Evolutionary conservation across 257 asterid genomes (phyloP).

Genomic region (Fraxinus anomala): DNA sequence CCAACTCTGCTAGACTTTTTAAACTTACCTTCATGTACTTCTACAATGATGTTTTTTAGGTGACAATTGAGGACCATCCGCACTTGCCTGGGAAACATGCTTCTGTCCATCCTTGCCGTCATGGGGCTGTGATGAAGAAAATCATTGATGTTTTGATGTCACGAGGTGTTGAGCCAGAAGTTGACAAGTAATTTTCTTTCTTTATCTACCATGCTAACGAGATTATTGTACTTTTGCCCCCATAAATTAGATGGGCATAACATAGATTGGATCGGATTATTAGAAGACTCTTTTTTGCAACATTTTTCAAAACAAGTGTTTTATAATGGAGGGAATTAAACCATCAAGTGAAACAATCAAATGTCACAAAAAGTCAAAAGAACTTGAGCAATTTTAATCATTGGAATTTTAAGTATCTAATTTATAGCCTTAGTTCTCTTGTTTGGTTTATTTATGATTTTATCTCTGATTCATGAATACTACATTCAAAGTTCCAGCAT

Average conservation of each 20-base stretch:
- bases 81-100: slow-evolving; percentile 98
- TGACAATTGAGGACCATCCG: slow-evolving; percentile 97
- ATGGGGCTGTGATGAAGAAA: slow-evolving; percentile 99
- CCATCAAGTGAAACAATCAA: neutral
- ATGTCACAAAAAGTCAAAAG: neutral
- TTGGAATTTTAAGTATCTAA: too few species aligned
- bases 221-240: neutral
- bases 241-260: neutral
- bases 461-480: too few species aligned
- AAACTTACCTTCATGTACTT: neutral
- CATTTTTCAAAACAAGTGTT: neutral
- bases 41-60: slow-evolving; percentile 41
- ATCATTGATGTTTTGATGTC: slow-evolving; percentile 13
- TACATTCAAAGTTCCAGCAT: too few species aligned
- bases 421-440: neutral
- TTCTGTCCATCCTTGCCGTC: slow-evolving; percentile 97
- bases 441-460: too few species aligned
- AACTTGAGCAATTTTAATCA: too few species aligned
- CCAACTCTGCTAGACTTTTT: slow-evolving; percentile 2
- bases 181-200: neutral
- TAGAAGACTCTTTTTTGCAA: neutral
- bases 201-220: neutral
- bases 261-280: neutral
- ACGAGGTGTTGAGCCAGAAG: slow-evolving; percentile 11
- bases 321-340: neutral